A percentile compares a stretch with the other conserved stretches of the same genome.
Evolutionary conservation across 495 filamentous ascomycete genomes (phyloP).

Genomic region (Coniosporium apollinis): DNA sequence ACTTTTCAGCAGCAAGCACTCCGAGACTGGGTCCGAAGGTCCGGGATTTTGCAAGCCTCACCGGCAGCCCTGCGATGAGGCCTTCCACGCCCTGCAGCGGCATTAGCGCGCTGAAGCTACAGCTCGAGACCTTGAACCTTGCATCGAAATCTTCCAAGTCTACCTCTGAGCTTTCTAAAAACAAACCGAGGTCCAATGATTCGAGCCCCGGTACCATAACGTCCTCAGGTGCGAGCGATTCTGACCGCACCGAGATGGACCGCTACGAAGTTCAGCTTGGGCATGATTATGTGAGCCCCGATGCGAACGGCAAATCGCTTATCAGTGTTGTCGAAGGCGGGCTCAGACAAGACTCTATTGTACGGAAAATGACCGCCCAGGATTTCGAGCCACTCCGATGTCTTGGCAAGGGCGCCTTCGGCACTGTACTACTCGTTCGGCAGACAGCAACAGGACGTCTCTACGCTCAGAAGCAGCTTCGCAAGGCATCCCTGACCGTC

Average conservation of each 20-base stretch:
- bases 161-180: constrained; percentile 3
- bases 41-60: constrained; percentile 19
- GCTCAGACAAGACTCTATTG: constrained; percentile 11
- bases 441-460: constrained; percentile 73
- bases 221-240: constrained; percentile 39
- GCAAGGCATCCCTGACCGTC: constrained; percentile 81
- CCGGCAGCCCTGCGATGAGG: constrained; percentile 39
- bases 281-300: constrained; percentile 69
- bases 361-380: constrained; percentile 72
- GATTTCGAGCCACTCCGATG: constrained; percentile 92
- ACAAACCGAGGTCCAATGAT: constrained; percentile 16
- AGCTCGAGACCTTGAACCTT: constrained; percentile 50
- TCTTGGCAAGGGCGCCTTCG: constrained; percentile 88
- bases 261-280: constrained; percentile 83
- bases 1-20: constrained; percentile 40
- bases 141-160: constrained; percentile 10
- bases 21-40: constrained; percentile 21
- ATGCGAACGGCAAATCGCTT: constrained; percentile 29
- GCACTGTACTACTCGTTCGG: constrained; percentile 82
- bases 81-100: constrained; percentile 43
- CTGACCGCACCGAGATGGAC: constrained; percentile 36
- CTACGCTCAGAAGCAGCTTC: constrained; percentile 96
- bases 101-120: constrained; percentile 61
- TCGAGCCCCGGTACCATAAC: constrained; percentile 36
- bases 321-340: constrained; percentile 28